A percentile compares a stretch with the other conserved stretches of the same genome.
These are phyloP conservation scores for Pythium diclinum DNA, from an alignment of 352 stramenopile species.

Conservation along the genomic window DNA sequence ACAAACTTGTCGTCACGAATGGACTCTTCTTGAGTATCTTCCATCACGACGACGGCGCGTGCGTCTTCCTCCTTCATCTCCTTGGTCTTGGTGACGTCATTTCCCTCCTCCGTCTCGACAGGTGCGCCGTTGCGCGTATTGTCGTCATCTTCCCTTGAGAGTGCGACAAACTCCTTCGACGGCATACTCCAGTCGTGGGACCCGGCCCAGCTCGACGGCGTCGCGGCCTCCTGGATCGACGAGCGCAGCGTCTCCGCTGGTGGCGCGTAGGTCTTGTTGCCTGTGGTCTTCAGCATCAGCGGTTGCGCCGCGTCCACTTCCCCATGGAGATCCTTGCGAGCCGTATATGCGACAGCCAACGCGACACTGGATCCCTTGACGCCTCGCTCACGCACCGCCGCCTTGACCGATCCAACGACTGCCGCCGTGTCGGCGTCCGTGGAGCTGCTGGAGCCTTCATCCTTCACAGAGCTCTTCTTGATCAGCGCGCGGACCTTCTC, in stretches of 20 bases:
- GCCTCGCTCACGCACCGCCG: slow-evolving; percentile 28
- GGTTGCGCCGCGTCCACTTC: neutral
- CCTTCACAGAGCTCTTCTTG: slow-evolving; percentile 46
- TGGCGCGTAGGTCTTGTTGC: slow-evolving; percentile 1
- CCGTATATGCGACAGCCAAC: slow-evolving; percentile 48
- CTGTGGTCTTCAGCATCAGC: slow-evolving; percentile 2
- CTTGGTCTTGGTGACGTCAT: neutral
- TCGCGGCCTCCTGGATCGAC: slow-evolving; percentile 19
- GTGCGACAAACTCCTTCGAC: slow-evolving; percentile 2
- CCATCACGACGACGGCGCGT: neutral
- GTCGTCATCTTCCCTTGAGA: slow-evolving; percentile 4
- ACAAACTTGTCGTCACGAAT: slow-evolving; percentile 45
- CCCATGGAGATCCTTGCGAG: slow-evolving; percentile 18
- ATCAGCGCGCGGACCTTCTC: slow-evolving; percentile 59
- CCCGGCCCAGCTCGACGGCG: slow-evolving; percentile 1
- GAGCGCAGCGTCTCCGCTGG: slow-evolving; percentile 7
- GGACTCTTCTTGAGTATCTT: neutral
- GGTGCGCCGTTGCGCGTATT: neutral
- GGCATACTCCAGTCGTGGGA: slow-evolving; percentile 20
- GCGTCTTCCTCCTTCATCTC: neutral
- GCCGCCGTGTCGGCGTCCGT: slow-evolving; percentile 25
- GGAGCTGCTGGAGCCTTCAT: slow-evolving; percentile 20
- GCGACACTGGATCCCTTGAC: slow-evolving; percentile 61
- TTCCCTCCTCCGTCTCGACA: neutral
- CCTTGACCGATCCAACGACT: slow-evolving; percentile 25